Conservation (phyloP, 176 grass and related monocot species). For the Rhipidocladum racemiflorum region DNA sequence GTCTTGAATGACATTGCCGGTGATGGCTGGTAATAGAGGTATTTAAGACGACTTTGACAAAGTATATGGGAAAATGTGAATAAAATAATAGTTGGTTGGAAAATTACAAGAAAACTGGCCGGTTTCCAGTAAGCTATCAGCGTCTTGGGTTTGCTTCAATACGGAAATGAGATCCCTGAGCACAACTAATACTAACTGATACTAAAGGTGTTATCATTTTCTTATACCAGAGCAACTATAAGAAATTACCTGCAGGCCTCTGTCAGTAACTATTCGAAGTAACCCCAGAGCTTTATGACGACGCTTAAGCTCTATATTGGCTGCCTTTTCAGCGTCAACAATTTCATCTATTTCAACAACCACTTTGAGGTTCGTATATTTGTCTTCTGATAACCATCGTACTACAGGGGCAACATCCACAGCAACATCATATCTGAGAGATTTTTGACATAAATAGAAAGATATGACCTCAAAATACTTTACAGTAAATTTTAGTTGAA, state of each 20-base stretch:
- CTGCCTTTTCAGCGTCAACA: constrained; percentile 68
- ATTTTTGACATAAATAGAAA: constrained; percentile 21
- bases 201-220: neutral
- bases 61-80: neutral
- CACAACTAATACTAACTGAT: constrained; percentile 1
- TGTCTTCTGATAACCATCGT: constrained; percentile 71
- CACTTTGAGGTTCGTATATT: constrained; percentile 92
- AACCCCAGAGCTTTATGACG: constrained; percentile 78
- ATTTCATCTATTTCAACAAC: constrained; percentile 85
- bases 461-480: constrained; percentile 11
- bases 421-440: constrained; percentile 72
- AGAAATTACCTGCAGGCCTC: constrained; percentile 81
- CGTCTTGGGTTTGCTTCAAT: neutral
- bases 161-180: neutral
- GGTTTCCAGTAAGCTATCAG: neutral
- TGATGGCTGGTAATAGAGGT: neutral
- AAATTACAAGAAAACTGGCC: neutral
- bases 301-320: constrained; percentile 62
- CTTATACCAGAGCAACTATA: constrained; percentile 15
- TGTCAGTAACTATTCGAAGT: constrained; percentile 68
- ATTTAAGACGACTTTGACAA: neutral
- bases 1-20: neutral
- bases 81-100: neutral
- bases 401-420: constrained; percentile 78
- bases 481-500: neutral